A percentile compares a stretch with the other conserved stretches of the same genome.
Conservation (phyloP, 768 basidiomycete genomes). For the Phaeotremella skinneri region DNA sequence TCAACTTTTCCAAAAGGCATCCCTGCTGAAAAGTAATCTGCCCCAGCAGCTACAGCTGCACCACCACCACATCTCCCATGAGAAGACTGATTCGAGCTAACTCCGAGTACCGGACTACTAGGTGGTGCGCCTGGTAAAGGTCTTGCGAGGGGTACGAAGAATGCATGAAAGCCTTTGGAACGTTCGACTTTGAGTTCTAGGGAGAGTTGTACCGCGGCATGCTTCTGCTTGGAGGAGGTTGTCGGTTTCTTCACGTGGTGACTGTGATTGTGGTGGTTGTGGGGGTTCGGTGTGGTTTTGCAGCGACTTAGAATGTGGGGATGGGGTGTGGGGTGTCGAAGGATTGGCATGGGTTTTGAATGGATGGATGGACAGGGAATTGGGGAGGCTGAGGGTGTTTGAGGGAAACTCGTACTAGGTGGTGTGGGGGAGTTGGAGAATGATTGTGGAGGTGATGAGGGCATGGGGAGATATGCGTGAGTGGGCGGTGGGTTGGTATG, state of each 20-base stretch:
- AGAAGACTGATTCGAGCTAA: constrained; percentile 1
- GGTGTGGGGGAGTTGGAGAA: too few species aligned
- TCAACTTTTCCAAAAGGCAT: neutral
- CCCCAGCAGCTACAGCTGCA: neutral
- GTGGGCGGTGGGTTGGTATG: too few species aligned
- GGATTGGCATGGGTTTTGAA: neutral
- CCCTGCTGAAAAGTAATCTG: neutral
- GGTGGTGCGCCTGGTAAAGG: constrained; percentile 38
- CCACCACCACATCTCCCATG: neutral
- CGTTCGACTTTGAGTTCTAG: constrained; percentile 40
- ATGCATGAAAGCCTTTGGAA: constrained; percentile 40
- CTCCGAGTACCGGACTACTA: constrained; percentile 31
- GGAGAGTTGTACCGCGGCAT: constrained; percentile 29
- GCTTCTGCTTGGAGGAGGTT: constrained; percentile 13
- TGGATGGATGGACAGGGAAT: neutral
- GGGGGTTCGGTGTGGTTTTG: neutral
- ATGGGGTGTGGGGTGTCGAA: too few species aligned
- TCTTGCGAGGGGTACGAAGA: constrained; percentile 35
- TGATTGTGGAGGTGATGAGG: too few species aligned
- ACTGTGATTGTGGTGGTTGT: neutral
- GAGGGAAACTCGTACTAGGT: neutral
- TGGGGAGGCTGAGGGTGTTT: neutral
- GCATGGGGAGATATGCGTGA: too few species aligned
- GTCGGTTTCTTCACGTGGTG: neutral
- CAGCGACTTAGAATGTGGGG: too few species aligned